Percentiles rank a stretch among this genome's conserved stretches.
These are phyloP conservation scores for Paramyrothecium roridum DNA, from an alignment of 2,329 filamentous ascomycete species.

Conservation along the genomic window DNA sequence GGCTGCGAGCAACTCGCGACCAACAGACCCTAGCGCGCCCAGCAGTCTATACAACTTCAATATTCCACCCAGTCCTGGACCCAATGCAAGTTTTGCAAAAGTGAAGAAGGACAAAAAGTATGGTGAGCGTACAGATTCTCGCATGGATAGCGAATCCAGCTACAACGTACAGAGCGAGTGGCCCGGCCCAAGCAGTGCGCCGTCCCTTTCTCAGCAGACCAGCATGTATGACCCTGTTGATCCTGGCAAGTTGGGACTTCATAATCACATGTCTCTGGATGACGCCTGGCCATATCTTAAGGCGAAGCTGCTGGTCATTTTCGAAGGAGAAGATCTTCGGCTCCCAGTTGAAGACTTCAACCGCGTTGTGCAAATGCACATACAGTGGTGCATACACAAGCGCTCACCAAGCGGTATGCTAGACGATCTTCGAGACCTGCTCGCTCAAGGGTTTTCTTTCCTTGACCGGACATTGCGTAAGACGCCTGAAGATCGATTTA, in stretches of 20 bases:
- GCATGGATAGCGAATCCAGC: constrained; percentile 50
- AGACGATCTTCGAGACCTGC: constrained; percentile 72
- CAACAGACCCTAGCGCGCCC: constrained; percentile 71
- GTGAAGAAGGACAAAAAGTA: constrained; percentile 84
- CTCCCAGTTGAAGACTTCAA: constrained; percentile 85
- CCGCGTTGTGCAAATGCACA: constrained; percentile 72
- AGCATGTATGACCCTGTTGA: constrained; percentile 53
- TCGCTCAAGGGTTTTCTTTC: constrained; percentile 78
- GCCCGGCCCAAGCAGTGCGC: constrained; percentile 51
- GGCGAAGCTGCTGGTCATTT: constrained; percentile 72
- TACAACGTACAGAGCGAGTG: constrained; percentile 42
- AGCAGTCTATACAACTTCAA: constrained; percentile 78
- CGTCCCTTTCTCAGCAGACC: constrained; percentile 38
- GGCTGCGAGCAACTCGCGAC: constrained; percentile 71
- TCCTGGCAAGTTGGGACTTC: constrained; percentile 50
- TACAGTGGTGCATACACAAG: constrained; percentile 73
- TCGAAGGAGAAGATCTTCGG: constrained; percentile 76
- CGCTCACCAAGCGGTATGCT: constrained; percentile 68
- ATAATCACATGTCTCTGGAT: constrained; percentile 69
- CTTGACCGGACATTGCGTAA: constrained; percentile 79
- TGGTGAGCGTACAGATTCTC: constrained; percentile 58
- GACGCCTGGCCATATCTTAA: constrained; percentile 82
- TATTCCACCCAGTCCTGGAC: constrained; percentile 67
- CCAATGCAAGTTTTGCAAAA: constrained; percentile 69
- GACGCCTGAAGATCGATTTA: constrained; percentile 81